phyloP scores from a whole-genome alignment of 2,329 filamentous ascomycete genomes.

The Alternaria viburni region DNA sequence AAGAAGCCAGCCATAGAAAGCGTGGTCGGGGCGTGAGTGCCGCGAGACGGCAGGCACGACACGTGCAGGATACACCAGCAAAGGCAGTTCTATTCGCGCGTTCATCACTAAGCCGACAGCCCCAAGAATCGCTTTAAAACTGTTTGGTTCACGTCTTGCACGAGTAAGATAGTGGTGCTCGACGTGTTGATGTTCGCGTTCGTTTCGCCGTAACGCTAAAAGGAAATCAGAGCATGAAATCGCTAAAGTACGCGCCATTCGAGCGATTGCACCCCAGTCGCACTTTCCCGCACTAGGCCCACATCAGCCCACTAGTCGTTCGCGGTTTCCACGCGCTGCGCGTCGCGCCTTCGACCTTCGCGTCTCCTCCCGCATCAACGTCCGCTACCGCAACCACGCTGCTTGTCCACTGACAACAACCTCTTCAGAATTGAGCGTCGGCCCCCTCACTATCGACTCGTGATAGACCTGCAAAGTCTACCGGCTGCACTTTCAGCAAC shows the following conservation, averaged over 20 bases:
- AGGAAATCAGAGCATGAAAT: conserved; percentile 13
- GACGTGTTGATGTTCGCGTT: background rate
- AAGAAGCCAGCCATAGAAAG: conserved; percentile 1
- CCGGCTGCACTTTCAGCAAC: background rate
- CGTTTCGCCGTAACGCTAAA: conserved; percentile 1
- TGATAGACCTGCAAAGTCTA: background rate
- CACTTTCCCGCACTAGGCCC: background rate
- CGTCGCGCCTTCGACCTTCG: conserved; percentile 35
- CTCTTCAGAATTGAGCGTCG: background rate
- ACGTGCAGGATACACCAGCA: background rate
- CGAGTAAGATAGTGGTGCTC: background rate
- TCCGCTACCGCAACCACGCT: conserved; percentile 13
- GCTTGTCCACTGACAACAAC: conserved; percentile 9
- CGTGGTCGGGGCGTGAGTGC: background rate
- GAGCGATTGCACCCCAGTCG: background rate
- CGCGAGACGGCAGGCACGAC: background rate
- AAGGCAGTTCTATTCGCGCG: background rate
- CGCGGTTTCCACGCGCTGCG: conserved; percentile 27
- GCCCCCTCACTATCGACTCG: background rate
- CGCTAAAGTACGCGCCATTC: conserved; percentile 4
- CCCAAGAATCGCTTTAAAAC: background rate
- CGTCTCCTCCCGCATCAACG: conserved; percentile 24
- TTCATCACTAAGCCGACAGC: background rate
- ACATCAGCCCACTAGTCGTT: conserved; percentile 9
- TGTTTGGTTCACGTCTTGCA: background rate